Evolutionary conservation across 1,139 yeast species (phyloP), one percentile per base, ranked within the genome.

Genomic region (Suhomyces yuchorum): DNA sequence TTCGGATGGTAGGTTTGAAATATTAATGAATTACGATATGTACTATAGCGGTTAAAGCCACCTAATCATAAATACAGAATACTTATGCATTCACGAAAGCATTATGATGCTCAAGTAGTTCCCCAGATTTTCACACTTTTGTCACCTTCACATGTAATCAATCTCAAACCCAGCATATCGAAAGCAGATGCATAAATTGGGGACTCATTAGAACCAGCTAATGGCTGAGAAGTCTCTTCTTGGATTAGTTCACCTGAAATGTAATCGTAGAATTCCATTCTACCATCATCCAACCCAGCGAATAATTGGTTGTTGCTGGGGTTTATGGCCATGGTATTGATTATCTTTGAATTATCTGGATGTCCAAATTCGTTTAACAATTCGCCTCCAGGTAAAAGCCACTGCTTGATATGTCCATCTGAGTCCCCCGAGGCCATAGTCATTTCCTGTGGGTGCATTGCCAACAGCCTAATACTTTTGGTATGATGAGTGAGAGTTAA

Each of bases 131-230:
- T 90, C 43, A 93, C 82, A 58, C 91, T 85, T 65, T 91, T 92
- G 65, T 93, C 99, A 9, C 91, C 85, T 59, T 88, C 96, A 45
- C 97, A 90, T 0, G 97, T 89, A 18, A 93, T 77, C 49, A 93
- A 68, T 38, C 97, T 77, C 56, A 85, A 66, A 0, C 98, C 97
- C 54, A 90, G 84, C 63, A 76, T 73, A 65, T 93, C 98, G 64
- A 90, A 91, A 1, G 82, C 64, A 37, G 92, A 80, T 9, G 92
- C 80, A 55, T 85, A 76, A 3, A 92, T 80, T 8, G 96, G 87
- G 24, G 81, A 73, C 14, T 80, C 85, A 18, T 80, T 62, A 0
- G 91, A 80, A 0, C 97, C 97, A 0, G 92, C 87, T 15, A 85
- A 74, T 5, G 81, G 79, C 0, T 67, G 68, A 0, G 92, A 78